phyloP scores from a whole-genome alignment of 495 filamentous ascomycete genomes.

The Neurospora tetraspora region DNA sequence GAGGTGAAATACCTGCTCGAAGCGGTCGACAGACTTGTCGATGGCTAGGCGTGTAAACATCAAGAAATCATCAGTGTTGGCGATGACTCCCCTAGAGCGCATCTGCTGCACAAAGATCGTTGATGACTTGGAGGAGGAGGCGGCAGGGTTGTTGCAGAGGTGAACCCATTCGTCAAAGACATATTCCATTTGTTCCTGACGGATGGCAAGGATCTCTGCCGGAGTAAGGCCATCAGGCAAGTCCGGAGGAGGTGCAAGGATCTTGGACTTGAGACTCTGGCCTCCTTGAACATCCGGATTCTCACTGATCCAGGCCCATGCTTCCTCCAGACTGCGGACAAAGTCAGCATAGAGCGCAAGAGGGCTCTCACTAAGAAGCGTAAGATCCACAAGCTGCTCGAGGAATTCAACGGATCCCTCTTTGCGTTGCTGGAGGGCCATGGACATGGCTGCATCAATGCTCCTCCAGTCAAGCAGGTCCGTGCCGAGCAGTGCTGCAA shows the following conservation, averaged over 20 bases:
- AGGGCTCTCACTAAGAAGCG: conserved; percentile 66
- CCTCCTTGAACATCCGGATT: conserved; percentile 56
- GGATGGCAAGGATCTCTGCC: conserved; percentile 21
- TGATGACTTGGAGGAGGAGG: conserved; percentile 54
- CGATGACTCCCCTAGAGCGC: conserved; percentile 59
- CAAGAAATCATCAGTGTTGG: conserved; percentile 59
- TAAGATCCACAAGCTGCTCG: conserved; percentile 60
- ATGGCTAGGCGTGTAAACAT: conserved; percentile 75
- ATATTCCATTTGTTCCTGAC: conserved; percentile 80
- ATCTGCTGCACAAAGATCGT: conserved; percentile 78
- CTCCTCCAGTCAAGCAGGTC: conserved; percentile 71
- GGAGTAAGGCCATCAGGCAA: conserved; percentile 13
- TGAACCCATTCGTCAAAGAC: conserved; percentile 90
- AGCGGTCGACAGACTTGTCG: conserved; percentile 65
- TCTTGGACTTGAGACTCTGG: conserved; percentile 60
- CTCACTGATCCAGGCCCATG: conserved; percentile 72
- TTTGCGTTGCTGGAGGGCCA: conserved; percentile 58
- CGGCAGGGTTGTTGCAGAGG: conserved; percentile 62
- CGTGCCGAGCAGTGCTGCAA: conserved; percentile 56
- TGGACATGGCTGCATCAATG: conserved; percentile 67
- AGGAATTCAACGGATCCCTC: conserved; percentile 64
- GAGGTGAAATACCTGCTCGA: conserved; percentile 53
- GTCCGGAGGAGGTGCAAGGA: conserved; percentile 53
- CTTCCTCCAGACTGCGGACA: conserved; percentile 65
- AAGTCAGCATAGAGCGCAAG: conserved; percentile 77